Evolutionary conservation across 208 protist species (phyloP).

Genomic region (Strigomonas oncopelti): DNA sequence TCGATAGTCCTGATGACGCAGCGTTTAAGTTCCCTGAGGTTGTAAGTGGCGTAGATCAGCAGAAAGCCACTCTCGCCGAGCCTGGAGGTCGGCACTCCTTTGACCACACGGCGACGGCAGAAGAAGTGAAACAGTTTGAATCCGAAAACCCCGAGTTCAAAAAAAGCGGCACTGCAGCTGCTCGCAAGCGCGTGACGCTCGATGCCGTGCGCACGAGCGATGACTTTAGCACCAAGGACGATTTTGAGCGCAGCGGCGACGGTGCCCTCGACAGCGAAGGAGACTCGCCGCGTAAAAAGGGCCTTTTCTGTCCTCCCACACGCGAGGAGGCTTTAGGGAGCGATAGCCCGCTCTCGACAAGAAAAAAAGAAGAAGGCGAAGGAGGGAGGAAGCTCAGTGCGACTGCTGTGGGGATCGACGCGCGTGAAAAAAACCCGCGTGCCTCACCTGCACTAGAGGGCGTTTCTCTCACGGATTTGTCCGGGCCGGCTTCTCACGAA

Average conservation of each 20-base stretch:
- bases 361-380: too few species aligned
- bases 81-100: slow-evolving; percentile 11
- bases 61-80: neutral
- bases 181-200: neutral
- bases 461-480: too few species aligned
- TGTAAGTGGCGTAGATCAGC: too few species aligned
- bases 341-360: neutral
- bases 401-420: neutral
- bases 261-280: neutral
- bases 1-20: too few species aligned
- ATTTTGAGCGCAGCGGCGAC: neutral
- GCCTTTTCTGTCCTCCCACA: neutral
- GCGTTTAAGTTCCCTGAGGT: too few species aligned
- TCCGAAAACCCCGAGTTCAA: neutral
- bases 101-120: slow-evolving; percentile 17
- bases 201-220: neutral
- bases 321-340: neutral
- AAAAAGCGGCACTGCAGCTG: too few species aligned
- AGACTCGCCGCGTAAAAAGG: neutral
- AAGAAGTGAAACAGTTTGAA: neutral
- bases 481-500: too few species aligned
- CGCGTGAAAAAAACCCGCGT: neutral
- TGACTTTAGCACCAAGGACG: neutral
- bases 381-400: neutral
- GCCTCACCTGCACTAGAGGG: too few species aligned